Evolutionary conservation across 345 rosid genomes (phyloP).

Genomic region (Clausena lansium): DNA sequence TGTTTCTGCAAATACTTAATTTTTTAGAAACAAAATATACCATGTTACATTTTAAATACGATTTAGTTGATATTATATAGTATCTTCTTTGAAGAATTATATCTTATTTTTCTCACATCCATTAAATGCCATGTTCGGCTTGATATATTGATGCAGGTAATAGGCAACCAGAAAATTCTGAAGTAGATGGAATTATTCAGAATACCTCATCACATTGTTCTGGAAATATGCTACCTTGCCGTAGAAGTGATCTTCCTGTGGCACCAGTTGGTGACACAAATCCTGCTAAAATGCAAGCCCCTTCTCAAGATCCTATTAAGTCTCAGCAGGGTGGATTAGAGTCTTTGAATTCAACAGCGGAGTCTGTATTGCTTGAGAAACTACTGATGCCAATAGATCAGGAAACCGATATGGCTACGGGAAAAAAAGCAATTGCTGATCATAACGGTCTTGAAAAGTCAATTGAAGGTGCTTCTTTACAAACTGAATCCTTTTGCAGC

Average conservation of each 20-base stretch:
- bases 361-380: neutral
- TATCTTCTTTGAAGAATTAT: neutral
- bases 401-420: neutral
- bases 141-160: constrained; percentile 5
- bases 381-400: neutral
- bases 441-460: constrained; percentile 15
- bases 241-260: neutral
- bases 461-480: constrained; percentile 18
- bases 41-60: neutral
- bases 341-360: neutral
- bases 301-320: neutral
- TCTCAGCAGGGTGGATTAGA: neutral
- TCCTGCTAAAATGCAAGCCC: neutral
- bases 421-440: neutral
- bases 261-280: neutral
- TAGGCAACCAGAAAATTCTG: neutral
- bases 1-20: neutral
- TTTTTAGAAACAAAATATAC: neutral
- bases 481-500: neutral
- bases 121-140: neutral
- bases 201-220: neutral
- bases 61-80: neutral
- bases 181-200: neutral
- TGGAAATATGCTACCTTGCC: neutral
- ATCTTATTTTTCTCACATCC: neutral